Evolutionary conservation across 768 basidiomycete species (phyloP).

Genomic region (Panaeolus papilionaceus): DNA sequence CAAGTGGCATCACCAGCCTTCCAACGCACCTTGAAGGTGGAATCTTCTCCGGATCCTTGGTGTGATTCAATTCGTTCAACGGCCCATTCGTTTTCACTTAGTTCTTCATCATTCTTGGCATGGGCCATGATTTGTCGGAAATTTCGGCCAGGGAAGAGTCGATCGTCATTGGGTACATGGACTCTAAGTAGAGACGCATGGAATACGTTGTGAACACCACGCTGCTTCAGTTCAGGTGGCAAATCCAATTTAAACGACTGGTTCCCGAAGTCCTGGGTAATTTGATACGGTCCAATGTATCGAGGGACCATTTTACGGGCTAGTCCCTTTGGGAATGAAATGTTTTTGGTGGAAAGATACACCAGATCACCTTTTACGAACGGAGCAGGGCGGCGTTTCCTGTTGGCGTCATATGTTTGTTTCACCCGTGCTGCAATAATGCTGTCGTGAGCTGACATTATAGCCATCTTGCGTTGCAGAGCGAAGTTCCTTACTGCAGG

Average conservation of each 20-base stretch:
- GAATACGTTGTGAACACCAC: conserved; percentile 28
- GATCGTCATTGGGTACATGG: conserved; percentile 41
- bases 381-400: conserved; percentile 23
- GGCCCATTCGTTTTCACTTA: conserved; percentile 31
- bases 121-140: conserved; percentile 24
- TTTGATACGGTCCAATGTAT: too few species aligned
- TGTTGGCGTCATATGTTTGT: conserved; percentile 36
- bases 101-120: conserved; percentile 16
- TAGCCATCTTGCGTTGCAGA: conserved; percentile 23
- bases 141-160: conserved; percentile 40
- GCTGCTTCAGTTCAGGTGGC: conserved; percentile 25
- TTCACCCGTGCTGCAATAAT: conserved; percentile 26
- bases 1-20: conserved; percentile 39
- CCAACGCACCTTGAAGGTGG: conserved; percentile 35
- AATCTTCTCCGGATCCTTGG: conserved; percentile 24
- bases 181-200: conserved; percentile 39
- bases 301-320: too few species aligned
- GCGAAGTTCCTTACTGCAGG: conserved; percentile 25
- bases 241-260: too few species aligned
- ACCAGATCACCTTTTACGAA: too few species aligned
- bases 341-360: too few species aligned
- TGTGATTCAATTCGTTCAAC: conserved; percentile 33
- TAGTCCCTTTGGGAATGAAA: too few species aligned
- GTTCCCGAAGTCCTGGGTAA: too few species aligned
- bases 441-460: conserved; percentile 29